Evolutionary conservation across 2,329 filamentous ascomycete genomes (phyloP).

Genomic region (Domatiomyces globalis): DNA sequence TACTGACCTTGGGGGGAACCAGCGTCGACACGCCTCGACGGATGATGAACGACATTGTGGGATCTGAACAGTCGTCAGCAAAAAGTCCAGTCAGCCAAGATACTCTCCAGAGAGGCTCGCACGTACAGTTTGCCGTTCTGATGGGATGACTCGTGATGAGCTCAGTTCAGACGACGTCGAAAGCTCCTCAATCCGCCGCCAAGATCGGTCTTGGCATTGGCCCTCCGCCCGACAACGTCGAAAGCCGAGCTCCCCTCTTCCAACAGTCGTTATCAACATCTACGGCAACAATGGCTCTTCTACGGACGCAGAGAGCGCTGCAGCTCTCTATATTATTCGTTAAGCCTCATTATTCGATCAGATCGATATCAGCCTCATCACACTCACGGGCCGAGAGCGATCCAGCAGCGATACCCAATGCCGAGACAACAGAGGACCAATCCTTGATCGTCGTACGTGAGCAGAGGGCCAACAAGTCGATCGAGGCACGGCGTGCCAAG

Average conservation of each 20-base stretch:
- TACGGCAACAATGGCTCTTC: constrained; percentile 45
- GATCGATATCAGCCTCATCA: constrained; percentile 41
- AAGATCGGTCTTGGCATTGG: neutral
- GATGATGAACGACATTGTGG: constrained; percentile 82
- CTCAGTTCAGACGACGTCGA: neutral
- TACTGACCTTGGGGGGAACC: constrained; percentile 89
- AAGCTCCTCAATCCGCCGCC: neutral
- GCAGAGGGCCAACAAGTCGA: constrained; percentile 30
- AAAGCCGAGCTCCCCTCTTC: neutral
- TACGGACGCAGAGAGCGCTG: constrained; percentile 38
- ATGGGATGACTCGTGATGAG: neutral
- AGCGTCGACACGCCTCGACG: constrained; percentile 92
- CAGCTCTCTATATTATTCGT: constrained; percentile 19
- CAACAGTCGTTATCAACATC: neutral
- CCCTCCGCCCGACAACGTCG: neutral
- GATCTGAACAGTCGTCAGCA: constrained; percentile 4
- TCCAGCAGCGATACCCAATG: constrained; percentile 32
- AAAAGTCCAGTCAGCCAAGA: neutral
- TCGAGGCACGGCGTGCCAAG: constrained; percentile 38
- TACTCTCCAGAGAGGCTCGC: neutral
- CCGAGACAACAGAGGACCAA: constrained; percentile 24
- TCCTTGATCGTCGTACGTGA: constrained; percentile 31
- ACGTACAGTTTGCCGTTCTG: neutral
- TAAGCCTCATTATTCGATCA: constrained; percentile 22
- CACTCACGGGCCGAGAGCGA: constrained; percentile 14